Percentiles rank a stretch among this genome's conserved stretches.
phyloP scores from a whole-genome alignment of 257 asterid genomes.

The Verbena officinalis region DNA sequence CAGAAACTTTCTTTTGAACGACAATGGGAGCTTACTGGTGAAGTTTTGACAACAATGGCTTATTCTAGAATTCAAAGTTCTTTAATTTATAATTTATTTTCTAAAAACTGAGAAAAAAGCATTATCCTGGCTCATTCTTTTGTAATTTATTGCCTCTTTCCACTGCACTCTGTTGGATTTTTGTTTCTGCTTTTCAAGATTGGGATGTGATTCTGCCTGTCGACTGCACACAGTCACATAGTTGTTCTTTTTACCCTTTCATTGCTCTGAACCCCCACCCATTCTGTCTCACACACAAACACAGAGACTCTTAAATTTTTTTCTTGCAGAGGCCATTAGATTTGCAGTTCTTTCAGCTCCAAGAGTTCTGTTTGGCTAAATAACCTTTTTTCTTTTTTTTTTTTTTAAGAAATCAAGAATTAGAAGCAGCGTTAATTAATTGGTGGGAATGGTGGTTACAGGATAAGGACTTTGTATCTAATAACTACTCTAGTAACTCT shows the following conservation, averaged over 20 bases:
- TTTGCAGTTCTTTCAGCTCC: slow-evolving; percentile 10
- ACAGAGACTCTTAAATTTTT: slow-evolving; percentile 13
- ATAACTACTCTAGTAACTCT: slow-evolving; percentile 34
- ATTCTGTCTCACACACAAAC: not conserved
- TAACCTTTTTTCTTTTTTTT: not conserved
- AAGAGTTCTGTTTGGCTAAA: slow-evolving; percentile 20
- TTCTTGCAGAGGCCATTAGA: slow-evolving; percentile 29
- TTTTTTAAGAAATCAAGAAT: not conserved
- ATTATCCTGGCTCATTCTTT: slow-evolving; percentile 35
- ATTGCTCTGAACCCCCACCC: slow-evolving; percentile 19
- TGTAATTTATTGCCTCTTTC: slow-evolving; percentile 35
- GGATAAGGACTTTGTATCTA: slow-evolving; percentile 47
- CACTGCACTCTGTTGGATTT: slow-evolving; percentile 42
- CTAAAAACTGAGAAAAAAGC: slow-evolving; percentile 34
- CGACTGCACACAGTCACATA: slow-evolving; percentile 22
- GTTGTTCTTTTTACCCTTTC: slow-evolving; percentile 16
- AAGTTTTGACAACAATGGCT: slow-evolving; percentile 47
- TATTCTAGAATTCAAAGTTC: slow-evolving; percentile 28
- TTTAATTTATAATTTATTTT: slow-evolving; percentile 30
- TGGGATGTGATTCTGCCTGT: slow-evolving; percentile 49
- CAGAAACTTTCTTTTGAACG: slow-evolving; percentile 28
- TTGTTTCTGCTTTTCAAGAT: slow-evolving; percentile 44
- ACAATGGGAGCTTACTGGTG: slow-evolving; percentile 39
- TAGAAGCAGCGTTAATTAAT: slow-evolving; percentile 13
- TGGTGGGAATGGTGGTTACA: slow-evolving; percentile 47